Evolutionary conservation across 345 rosid genomes (phyloP), one percentile per base, ranked within the genome.

Genomic region (Brassica cretica): DNA sequence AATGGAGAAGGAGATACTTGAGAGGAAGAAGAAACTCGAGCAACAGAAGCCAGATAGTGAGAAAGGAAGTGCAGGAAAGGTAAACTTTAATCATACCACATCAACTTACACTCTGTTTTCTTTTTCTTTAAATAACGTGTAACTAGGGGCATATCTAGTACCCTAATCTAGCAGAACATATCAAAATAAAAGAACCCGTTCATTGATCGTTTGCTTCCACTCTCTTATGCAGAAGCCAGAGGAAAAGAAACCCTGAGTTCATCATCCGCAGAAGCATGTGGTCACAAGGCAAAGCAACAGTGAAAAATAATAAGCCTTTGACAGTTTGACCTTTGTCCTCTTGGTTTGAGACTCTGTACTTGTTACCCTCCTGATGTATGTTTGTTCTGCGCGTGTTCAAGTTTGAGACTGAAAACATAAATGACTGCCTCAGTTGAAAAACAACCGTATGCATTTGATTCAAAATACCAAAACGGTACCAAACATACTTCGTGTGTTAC

Each of bases 1-100:
- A 91, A 87, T 87, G 98, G 97, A 89, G 94, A 87, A 79, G 85
- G 94, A 93, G 85, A 85, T 69, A 85, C 6, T 72, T 70, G 95
- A 91, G 86, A 91, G 78, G 77, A 77, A 66, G 92, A 88, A 58
- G 81, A 89, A 88, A 79, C 87, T 88, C 9, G 90, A 84, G 77
- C 86, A 88, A 72, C 90, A 83, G 11, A 89, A 84, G 87, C 71
- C 82, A 1, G 85, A 74, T 66, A 85, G 66, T 53, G 89, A 88
- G 76, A 90, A 87, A 72, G 86, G 81, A 72, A 78, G 76, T 71
- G 79, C 84, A 46, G 88, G 78, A 14, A 87, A 93, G 90, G 98
- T 89, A 82, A n/a, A 80, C 29, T 15, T 35, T 62, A 71, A 79
- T 39, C 82, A 11, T 2, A 33, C 21, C 21, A 21, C 10, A 32